These are phyloP conservation scores for Ceratocystis diversiconidia DNA, from an alignment of 2,329 filamentous ascomycete species.

Conservation along the genomic window DNA sequence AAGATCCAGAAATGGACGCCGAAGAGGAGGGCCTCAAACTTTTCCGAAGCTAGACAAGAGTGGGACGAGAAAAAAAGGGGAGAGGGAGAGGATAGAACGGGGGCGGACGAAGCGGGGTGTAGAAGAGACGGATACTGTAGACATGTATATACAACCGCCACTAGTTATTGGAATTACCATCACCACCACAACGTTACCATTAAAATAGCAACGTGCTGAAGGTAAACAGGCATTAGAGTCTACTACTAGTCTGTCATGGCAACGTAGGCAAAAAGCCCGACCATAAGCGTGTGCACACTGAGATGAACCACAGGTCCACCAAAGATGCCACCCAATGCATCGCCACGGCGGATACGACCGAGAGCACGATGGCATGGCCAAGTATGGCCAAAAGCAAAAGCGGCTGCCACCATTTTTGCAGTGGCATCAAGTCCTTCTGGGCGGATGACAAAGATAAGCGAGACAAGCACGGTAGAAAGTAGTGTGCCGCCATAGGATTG, in stretches of 20 bases:
- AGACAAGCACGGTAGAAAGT: conserved; percentile 32
- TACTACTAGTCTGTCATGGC: neutral
- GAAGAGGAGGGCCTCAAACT: conserved; percentile 41
- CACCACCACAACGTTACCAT: neutral
- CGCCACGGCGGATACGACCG: conserved; percentile 23
- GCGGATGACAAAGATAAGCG: conserved; percentile 26
- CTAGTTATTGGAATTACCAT: conserved; percentile 4
- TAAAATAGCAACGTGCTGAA: neutral
- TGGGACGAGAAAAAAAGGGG: conserved; percentile 8
- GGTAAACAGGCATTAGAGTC: neutral
- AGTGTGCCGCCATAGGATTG: conserved; percentile 36
- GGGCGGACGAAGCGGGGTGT: too few relatives aligned
- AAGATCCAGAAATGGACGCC: conserved; percentile 35
- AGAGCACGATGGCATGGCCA: conserved; percentile 35
- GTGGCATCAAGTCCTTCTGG: conserved; percentile 24
- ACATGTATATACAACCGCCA: conserved; percentile 13
- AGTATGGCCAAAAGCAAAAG: conserved; percentile 35
- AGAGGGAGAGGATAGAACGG: conserved; percentile 15
- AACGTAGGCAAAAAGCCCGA: conserved; percentile 26
- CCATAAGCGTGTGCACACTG: conserved; percentile 28
- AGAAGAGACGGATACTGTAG: neutral
- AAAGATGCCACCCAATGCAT: conserved; percentile 23
- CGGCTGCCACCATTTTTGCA: conserved; percentile 26
- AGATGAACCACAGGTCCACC: conserved; percentile 36
- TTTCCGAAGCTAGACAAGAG: conserved; percentile 31